Evolutionary conservation across 129 eudicot genomes (phyloP).

Genomic region (Tagetes patula): DNA sequence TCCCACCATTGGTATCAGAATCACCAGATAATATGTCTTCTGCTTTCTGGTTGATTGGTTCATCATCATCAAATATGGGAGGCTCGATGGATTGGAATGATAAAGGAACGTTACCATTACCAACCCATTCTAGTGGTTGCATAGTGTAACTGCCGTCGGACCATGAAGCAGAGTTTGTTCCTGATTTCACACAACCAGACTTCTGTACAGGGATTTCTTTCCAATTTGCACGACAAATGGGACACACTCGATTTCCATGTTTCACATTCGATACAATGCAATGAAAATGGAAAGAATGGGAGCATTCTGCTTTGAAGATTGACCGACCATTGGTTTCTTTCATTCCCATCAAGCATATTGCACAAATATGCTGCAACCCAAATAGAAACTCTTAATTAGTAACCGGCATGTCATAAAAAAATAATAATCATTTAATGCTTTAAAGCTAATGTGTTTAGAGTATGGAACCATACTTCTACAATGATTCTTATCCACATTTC

Average conservation of each 20-base stretch:
- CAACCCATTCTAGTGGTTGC: conserved; percentile 36
- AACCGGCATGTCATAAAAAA: neutral
- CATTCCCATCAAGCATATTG: conserved; percentile 82
- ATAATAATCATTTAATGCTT: neutral
- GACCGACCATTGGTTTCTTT: conserved; percentile 70
- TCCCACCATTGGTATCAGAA: conserved; percentile 21
- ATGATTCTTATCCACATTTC: neutral
- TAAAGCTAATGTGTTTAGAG: neutral
- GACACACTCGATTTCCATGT: conserved; percentile 82
- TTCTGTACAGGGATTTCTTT: conserved; percentile 70
- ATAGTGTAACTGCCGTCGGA: neutral
- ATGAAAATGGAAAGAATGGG: conserved; percentile 87
- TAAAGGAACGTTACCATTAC: conserved; percentile 34
- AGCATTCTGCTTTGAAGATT: conserved; percentile 90
- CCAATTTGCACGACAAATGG: conserved; percentile 91
- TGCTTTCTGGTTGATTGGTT: conserved; percentile 28
- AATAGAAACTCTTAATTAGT: neutral
- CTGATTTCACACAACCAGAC: conserved; percentile 40
- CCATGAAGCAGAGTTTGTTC: conserved; percentile 41
- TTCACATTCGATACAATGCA: conserved; percentile 85
- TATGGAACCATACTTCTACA: neutral
- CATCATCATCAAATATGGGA: conserved; percentile 63
- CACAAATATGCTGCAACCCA: conserved; percentile 61
- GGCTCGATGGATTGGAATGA: conserved; percentile 59
- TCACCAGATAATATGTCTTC: conserved; percentile 30